A percentile compares a stretch with the other conserved stretches of the same genome.
Evolutionary conservation across 495 filamentous ascomycete species (phyloP).

Genomic region (Penicillium lagena): DNA sequence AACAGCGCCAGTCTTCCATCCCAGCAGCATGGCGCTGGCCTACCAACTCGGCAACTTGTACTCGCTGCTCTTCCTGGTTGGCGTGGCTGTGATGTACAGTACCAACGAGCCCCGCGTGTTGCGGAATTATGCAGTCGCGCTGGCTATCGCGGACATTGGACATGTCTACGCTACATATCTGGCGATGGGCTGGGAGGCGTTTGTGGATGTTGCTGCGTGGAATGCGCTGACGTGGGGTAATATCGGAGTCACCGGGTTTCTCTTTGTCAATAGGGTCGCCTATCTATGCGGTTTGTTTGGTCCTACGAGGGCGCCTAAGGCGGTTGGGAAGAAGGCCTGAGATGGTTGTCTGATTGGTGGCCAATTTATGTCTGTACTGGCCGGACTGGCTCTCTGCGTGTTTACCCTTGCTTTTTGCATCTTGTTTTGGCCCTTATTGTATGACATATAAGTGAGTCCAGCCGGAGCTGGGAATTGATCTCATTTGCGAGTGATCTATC

Average conservation of each 20-base stretch:
- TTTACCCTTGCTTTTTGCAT: too few relatives aligned
- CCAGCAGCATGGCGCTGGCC: constrained; percentile 42
- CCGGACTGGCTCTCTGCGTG: too few relatives aligned
- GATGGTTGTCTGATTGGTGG: not conserved
- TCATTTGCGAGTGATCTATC: too few relatives aligned
- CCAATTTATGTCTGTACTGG: not conserved
- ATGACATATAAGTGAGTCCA: too few relatives aligned
- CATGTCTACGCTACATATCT: constrained; percentile 59
- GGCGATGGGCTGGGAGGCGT: constrained; percentile 48
- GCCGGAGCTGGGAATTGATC: too few relatives aligned
- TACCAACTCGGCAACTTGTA: constrained; percentile 66
- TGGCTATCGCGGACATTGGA: constrained; percentile 61
- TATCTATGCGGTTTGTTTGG: constrained; percentile 59
- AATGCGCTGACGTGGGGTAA: constrained; percentile 71
- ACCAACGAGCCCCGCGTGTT: constrained; percentile 60
- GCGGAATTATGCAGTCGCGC: constrained; percentile 58
- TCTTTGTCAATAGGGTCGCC: constrained; percentile 49
- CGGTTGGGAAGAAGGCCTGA: constrained; percentile 19
- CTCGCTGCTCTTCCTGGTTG: constrained; percentile 56
- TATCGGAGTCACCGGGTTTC: constrained; percentile 50
- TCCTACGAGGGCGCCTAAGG: constrained; percentile 19
- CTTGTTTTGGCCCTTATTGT: too few relatives aligned
- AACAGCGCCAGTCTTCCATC: constrained; percentile 21
- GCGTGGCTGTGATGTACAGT: constrained; percentile 51
- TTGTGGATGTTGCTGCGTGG: constrained; percentile 53